These are phyloP conservation scores for Udeniomyces megalosporus DNA, from an alignment of 768 basidiomycete species.

Conservation along the genomic window DNA sequence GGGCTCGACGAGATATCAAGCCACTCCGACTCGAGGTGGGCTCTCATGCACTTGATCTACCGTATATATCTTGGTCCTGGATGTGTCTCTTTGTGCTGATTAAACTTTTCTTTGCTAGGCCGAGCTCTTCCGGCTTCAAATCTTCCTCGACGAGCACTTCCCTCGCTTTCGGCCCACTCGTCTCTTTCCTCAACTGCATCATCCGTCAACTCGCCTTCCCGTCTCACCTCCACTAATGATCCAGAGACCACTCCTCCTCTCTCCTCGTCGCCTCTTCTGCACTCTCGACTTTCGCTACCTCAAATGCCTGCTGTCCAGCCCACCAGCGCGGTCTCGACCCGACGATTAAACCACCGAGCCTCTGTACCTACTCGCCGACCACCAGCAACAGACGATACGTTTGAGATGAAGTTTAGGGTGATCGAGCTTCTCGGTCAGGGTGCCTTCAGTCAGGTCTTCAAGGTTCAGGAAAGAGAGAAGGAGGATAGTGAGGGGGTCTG, in stretches of 20 bases:
- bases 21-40: conserved; percentile 4
- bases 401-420: conserved; percentile 65
- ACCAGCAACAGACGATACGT: conserved; percentile 34
- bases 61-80: neutral
- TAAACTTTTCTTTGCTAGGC: neutral
- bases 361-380: conserved; percentile 21
- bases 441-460: conserved; percentile 84
- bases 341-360: conserved; percentile 17
- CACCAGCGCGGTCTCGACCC: neutral
- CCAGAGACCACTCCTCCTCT: conserved; percentile 18
- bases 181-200: conserved; percentile 3
- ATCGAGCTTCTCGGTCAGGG: conserved; percentile 73
- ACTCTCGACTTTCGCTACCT: conserved; percentile 20
- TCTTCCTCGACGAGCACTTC: neutral
- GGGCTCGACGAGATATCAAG: conserved; percentile 2
- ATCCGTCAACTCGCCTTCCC: neutral
- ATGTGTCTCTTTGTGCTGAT: neutral
- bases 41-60: neutral
- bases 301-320: conserved; percentile 16
- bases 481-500: conserved; percentile 32
- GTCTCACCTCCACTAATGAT: neutral
- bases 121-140: neutral
- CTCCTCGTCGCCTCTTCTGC: conserved; percentile 22
- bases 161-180: conserved; percentile 1
- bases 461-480: conserved; percentile 34